Evolutionary conservation across 345 rosid species (phyloP), one percentile per base, ranked within the genome.

Genomic region (Jatropha curcas): DNA sequence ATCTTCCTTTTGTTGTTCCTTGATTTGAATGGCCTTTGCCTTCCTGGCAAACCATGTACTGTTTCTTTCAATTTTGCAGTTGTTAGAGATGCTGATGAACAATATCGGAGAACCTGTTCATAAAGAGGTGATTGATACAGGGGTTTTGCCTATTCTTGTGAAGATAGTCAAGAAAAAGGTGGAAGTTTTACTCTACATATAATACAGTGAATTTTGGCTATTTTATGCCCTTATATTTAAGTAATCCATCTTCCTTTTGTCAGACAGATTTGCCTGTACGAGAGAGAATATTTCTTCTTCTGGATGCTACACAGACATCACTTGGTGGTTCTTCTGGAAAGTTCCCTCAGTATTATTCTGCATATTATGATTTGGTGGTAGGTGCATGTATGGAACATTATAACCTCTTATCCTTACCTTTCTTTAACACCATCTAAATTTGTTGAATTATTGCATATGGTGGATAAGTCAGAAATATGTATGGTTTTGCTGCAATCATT

Each of bases 111-210:
- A 90, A 68, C 73, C 70, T 68, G 82, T 94, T 76, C 91, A 92
- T 74, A 86, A 86, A 79, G 91, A 81, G 82, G 98, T 94, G 77
- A 87, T 89, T 71, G 92, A 90, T 70, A 74, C 81, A 0, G 92
- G 93, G 69, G 67, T 94, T 75, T 90, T 94, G 67, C 85, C 91
- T 58, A 72, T 87, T 74, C 98, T 94, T 76, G 91, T 88, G 76
- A 94, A 90, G 90, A 90, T 94, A 73, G 98, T 85, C 57, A 94
- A 92, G 92, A 92, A 88, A 88, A 94, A 94, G 93, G 98, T 94
- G 74, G 7, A 48, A 34, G 43, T 74, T 57, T 1, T 50, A 50
- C 16, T 62, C 53, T 66, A 22, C 50, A 22, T 70, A 43, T 11
- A 41, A 50, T 50, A 55, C 33, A 27, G 58, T 60, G 65, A 48